Base-by-base conservation (phyloP, 305 asterid genomes). In the Petunia hybrid region DNA sequence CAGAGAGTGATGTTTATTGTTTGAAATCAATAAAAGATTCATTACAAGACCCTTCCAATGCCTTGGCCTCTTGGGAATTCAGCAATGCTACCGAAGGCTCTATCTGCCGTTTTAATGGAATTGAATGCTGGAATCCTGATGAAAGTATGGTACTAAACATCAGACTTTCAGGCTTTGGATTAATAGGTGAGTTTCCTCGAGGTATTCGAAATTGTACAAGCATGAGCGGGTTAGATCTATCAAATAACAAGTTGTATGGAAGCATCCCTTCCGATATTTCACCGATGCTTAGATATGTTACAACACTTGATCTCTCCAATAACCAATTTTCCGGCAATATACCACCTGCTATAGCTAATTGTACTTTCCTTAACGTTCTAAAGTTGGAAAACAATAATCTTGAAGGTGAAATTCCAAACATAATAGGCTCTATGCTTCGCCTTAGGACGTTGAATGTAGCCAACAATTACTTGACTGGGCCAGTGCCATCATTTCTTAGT, bases 1-100 rank as follows among this genome's bases (percentile, higher is more conserved):
- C 3, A 36, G 56, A 63, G 62, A 64, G 39, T 76, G 87, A 84
- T 31, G 16, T 84, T 59, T 63, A 62, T 65, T 85, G 86, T 80
- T 63, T 85, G n/a, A 71, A 74, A 79, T 78, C 83, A 7, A 82
- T 83, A 10, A 79, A 79, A 71, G 67, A 48, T 6, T 83, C 83
- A 2, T 14, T 83, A 31, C 61, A 65, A 67, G 82, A 83, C 14
- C 86, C 86, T 5, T 10, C 14, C 42, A 35, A 48, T 46, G 4
- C 6, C 7, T 51, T 80, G 4, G 45, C 36, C 4, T 0, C 46
- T 3, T 83, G 86, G 84, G n/a, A 65, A 2, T 83, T 83, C 78
- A 60, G 41, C 12, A 76, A 80, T 8, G 38, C 1, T n/a, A 39
- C 6, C 1, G 83, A 83, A 4, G 12, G 12, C 2, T 53, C 0